Base-by-base conservation (phyloP, 1,284 basidiomycete species). In the Grifola frondosa region DNA sequence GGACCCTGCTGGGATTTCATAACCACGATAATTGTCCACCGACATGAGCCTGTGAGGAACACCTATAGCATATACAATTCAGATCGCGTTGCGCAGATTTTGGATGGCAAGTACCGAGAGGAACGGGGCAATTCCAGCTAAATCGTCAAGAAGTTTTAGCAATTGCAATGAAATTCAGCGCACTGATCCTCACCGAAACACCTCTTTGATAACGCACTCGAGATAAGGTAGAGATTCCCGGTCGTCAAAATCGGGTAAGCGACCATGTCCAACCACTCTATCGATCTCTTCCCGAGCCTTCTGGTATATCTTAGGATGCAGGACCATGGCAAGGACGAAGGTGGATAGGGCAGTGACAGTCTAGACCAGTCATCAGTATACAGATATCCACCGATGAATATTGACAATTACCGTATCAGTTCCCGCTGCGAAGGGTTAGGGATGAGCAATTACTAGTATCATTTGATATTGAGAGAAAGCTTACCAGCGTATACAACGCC, bases 261-360 rank as follows among this genome's bases (percentile, higher is more conserved):
- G 64, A 33, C 67, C 61, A 22, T 36, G 54, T 16, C 77, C 77
- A 41, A 77, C 60, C 4, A 78, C 71, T 24, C 51, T 45, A 55
- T 81, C 79, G 30, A 81, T 69, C 59, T 82, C 80, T 15, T 63
- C 64, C 53, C 78, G 78, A 3, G 73, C 73, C 57, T 74, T 76
- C 53, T 60, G 60, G 49, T 74, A 69, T 2, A 72, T 72, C 5
- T 71, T 62, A 2, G 80, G 79, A 56, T 77, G 61, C 34, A 73
- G 61, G 25, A 72, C 60, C 75, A 79, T 77, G 3, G 74, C 70
- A 19, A 78, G 64, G 20, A 77, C 49, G 56, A 79, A 77, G 15
- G 67, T 68, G 25, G 68, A 61, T 40, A 77, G 52, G 5, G 70
- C 65, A 5, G 73, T 67, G 10, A 67, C 61, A 2, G 75, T 78